Base-by-base conservation (phyloP, 2,329 filamentous ascomycete genomes). In the Phaeosphaeriaceae sp. region DNA sequence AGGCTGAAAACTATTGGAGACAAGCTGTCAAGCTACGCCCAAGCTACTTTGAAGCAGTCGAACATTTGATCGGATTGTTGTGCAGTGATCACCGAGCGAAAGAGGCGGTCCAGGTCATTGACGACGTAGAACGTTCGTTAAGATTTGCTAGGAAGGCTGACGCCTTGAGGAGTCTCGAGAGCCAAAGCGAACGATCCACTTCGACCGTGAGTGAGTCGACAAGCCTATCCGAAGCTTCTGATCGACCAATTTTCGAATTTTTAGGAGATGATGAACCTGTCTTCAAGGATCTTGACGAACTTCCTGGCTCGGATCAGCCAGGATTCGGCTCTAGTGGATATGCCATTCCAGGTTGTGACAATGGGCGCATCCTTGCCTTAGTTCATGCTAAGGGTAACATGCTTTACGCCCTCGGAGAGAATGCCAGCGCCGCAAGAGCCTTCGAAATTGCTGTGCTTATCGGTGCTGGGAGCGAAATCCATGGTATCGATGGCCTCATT, bases 321-420 rank as follows among this genome's bases (percentile, higher is more conserved):
- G 79, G 87, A 0, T 92, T 88, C 67, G 88, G 86, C 1, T 87
- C 87, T 3, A 94, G 90, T 71, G 92, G 92, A 13, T 97, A 96
- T 71, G 83, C 86, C 12, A 87, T 99, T 35, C 83, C 92, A 4
- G 92, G 88, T 2, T 85, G 83, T 35, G 94, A 99, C 60, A 97
- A 97, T 68, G 94, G 93, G 7, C 85, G 94, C 51, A 91, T 99
- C 65, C 82, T 99, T 36, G 89, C 92, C n/a, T 81, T 99, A 13
- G 86, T 97, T 33, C 94, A 99, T 74, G 92, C 93, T 16, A 99
- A 97, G 73, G 94, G 93, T n/a, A 97, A 97, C 56, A 95, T 97
- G 88, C 81, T 97, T 1, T 99, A 99, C 74, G 86, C 90, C 20
- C 77, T 95, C 23, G 93, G 93, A 37, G 88, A 97, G 58, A 89